phyloP scores from a whole-genome alignment of 1,284 basidiomycete genomes.

The Peniophora sp. region DNA sequence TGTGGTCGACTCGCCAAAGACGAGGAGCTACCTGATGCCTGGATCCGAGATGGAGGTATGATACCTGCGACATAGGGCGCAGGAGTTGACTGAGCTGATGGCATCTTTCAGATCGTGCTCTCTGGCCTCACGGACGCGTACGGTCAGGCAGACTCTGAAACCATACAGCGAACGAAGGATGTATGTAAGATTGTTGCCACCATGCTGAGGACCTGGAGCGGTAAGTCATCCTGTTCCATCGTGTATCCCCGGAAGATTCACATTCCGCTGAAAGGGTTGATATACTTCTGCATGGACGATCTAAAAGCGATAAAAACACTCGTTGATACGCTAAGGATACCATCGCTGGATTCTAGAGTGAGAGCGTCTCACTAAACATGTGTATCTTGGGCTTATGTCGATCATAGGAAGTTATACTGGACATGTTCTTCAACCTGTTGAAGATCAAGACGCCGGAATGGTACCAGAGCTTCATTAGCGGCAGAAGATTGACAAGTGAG shows the following conservation, averaged over 20 bases:
- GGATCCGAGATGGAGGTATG: slow-evolving; percentile 87
- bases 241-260: too few species aligned
- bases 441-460: slow-evolving; percentile 86
- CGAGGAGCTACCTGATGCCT: slow-evolving; percentile 71
- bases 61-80: slow-evolving; percentile 4
- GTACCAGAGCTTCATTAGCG: slow-evolving; percentile 87
- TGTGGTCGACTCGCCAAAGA: slow-evolving; percentile 81
- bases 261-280: too few species aligned
- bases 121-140: slow-evolving; percentile 89
- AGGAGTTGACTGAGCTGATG: slow-evolving; percentile 11
- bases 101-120: slow-evolving; percentile 58
- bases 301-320: slow-evolving; percentile 81
- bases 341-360: slow-evolving; percentile 80
- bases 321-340: slow-evolving; percentile 82
- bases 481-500: slow-evolving; percentile 78
- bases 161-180: slow-evolving; percentile 73
- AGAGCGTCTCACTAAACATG: slow-evolving; percentile 14
- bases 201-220: slow-evolving; percentile 90
- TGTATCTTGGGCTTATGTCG: neutral
- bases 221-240: slow-evolving; percentile 36
- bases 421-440: slow-evolving; percentile 92
- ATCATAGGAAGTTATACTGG: slow-evolving; percentile 77
- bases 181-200: slow-evolving; percentile 71
- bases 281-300: slow-evolving; percentile 92
- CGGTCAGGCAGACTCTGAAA: slow-evolving; percentile 62